Evolutionary conservation across 768 basidiomycete genomes (phyloP), one percentile per base, ranked within the genome.

Genomic region (Zangia roseola): DNA sequence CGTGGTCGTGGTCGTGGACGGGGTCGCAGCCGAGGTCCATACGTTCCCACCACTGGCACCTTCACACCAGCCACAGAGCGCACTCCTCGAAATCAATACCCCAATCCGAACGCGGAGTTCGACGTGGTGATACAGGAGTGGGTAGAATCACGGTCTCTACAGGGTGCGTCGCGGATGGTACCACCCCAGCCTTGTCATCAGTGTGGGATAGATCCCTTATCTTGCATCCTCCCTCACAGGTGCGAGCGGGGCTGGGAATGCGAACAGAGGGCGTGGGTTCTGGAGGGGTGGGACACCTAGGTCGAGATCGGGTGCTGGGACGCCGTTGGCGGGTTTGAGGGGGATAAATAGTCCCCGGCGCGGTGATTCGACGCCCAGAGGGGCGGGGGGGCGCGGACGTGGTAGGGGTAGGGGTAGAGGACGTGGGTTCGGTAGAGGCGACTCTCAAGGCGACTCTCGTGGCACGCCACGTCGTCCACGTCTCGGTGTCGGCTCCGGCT

Each of bases 71-170:
- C 24, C 23, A 10, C 43, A n/a, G 14, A 19, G 4, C 44, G 30
- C 26, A n/a, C 25, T 14, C 50, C 54, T 40, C 49, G 34, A 33
- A 43, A 50, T 20, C 38, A n/a, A 19, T 70, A 68, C 16, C 43
- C 61, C 10, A 46, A 64, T 20, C 0, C 46, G 14, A 52, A 36
- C 34, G 21, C 44, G 43, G 62, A 70, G 7, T 37, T 55, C 10
- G 69, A 68, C 28, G 39, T 46, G n/a, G 44, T 36, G 10, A 48
- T 63, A 51, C 67, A 68, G 34, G 42, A 58, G 10, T 70, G 62
- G 67, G 8, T 5, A 19, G 52, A 50, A 19, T 44, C 28, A 13
- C 23, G 14, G 8, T 20, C 1, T 24, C 21, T 33, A 25, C 37
- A 16, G 23, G 47, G 62, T 67, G 44, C 55, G 57, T 62, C 16